phyloP scores from a whole-genome alignment of 306 rosid species.

The Geum urbanum region DNA sequence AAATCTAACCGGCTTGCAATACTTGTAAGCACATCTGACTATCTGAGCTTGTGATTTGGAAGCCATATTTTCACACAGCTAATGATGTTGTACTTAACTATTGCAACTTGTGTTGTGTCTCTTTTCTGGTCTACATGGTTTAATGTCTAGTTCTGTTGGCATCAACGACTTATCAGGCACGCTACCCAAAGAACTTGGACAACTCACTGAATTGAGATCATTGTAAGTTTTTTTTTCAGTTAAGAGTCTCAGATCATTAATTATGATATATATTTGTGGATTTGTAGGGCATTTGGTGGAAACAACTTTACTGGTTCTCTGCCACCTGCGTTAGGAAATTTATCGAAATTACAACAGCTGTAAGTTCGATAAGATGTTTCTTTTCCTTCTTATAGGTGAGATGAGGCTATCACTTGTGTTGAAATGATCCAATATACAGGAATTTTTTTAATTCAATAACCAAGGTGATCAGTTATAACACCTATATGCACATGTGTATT shows the following conservation, averaged over 20 bases:
- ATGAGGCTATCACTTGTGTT: background rate
- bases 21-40: slow-evolving; percentile 49
- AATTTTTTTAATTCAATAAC: background rate
- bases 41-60: background rate
- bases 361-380: slow-evolving; percentile 33
- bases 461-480: too few relatives aligned
- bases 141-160: slow-evolving; percentile 41
- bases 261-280: slow-evolving; percentile 1
- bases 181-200: too few relatives aligned
- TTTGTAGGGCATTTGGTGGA: slow-evolving; percentile 40
- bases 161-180: slow-evolving; percentile 60
- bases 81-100: too few relatives aligned
- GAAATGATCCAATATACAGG: background rate
- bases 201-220: slow-evolving; percentile 27
- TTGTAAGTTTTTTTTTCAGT: slow-evolving; percentile 48
- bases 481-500: background rate
- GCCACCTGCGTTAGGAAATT: slow-evolving; percentile 65
- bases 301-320: slow-evolving; percentile 74
- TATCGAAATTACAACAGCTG: slow-evolving; percentile 47
- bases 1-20: slow-evolving; percentile 57
- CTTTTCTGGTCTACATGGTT: slow-evolving; percentile 13
- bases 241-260: background rate
- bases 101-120: too few relatives aligned
- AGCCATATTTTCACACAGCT: background rate
- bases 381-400: background rate